phyloP scores from a whole-genome alignment of 768 basidiomycete species.

The Leccinum subgranulosum region DNA sequence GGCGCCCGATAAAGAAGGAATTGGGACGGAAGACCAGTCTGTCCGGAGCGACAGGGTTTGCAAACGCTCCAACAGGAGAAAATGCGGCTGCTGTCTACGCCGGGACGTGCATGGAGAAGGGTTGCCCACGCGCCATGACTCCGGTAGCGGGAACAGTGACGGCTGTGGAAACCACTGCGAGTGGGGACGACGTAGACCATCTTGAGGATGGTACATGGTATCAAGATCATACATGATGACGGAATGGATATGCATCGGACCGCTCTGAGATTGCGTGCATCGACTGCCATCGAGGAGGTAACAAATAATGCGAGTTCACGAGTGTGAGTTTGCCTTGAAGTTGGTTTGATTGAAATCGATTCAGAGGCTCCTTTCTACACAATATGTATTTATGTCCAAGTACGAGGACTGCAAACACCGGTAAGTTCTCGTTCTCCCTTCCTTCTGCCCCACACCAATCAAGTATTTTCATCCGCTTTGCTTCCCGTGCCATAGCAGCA shows the following conservation, averaged over 20 bases:
- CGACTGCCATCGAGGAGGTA: slow-evolving; percentile 12
- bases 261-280: slow-evolving; percentile 12
- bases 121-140: background rate
- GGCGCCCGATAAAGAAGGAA: background rate
- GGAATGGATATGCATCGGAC: background rate
- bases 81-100: background rate
- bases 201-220: background rate
- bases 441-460: no score
- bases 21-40: background rate
- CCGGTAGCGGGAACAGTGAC: background rate
- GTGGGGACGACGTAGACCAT: background rate
- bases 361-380: no score
- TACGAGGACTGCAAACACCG: no score
- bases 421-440: no score
- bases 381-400: no score
- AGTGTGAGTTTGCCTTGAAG: no score
- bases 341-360: no score
- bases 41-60: slow-evolving; percentile 9
- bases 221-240: background rate
- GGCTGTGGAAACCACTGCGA: background rate
- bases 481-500: no score
- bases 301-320: no score
- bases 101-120: background rate
- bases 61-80: slow-evolving; percentile 2
- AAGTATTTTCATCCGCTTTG: no score